Evolutionary conservation across 768 basidiomycete species (phyloP).

Genomic region (Lentinus brumalis): DNA sequence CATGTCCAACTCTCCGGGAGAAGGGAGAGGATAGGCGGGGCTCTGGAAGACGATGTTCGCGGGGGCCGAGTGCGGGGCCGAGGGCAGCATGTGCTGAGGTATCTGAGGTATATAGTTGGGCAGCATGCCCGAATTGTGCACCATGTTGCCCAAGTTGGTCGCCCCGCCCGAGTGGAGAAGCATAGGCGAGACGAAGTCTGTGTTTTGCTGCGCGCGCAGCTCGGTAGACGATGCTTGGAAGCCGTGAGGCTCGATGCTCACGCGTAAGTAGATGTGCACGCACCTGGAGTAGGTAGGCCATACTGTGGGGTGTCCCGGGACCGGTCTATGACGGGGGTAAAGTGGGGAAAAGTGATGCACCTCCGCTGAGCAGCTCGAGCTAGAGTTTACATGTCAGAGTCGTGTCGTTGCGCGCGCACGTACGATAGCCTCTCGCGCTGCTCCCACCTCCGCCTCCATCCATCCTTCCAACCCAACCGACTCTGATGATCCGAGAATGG

Average conservation of each 20-base stretch:
- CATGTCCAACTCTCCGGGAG: conserved; percentile 58
- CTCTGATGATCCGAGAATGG: not conserved
- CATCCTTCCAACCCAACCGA: not conserved
- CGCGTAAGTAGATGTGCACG: conserved; percentile 29
- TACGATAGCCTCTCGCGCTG: too few relatives aligned
- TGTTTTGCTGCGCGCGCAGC: conserved; percentile 59
- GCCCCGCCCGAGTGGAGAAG: conserved; percentile 43
- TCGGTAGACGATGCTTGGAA: conserved; percentile 61
- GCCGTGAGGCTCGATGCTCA: not conserved
- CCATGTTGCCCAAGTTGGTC: conserved; percentile 26
- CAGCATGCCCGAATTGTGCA: conserved; percentile 20
- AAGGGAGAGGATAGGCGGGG: conserved; percentile 39
- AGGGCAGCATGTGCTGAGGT: conserved; percentile 27
- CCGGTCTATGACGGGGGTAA: conserved; percentile 33
- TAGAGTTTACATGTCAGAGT: conserved; percentile 8
- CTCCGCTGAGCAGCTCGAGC: conserved; percentile 37
- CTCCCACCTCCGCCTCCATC: too few relatives aligned
- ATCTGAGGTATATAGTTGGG: conserved; percentile 30
- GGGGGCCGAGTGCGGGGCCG: conserved; percentile 58
- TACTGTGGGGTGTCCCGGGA: conserved; percentile 34
- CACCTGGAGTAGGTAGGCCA: conserved; percentile 72
- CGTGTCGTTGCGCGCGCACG: too few relatives aligned
- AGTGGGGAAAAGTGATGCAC: conserved; percentile 34
- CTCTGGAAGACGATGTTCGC: conserved; percentile 68
- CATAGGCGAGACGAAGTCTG: conserved; percentile 66